These are phyloP conservation scores for Combretum micranthum DNA, from an alignment of 345 rosid genomes.

Conservation along the genomic window DNA sequence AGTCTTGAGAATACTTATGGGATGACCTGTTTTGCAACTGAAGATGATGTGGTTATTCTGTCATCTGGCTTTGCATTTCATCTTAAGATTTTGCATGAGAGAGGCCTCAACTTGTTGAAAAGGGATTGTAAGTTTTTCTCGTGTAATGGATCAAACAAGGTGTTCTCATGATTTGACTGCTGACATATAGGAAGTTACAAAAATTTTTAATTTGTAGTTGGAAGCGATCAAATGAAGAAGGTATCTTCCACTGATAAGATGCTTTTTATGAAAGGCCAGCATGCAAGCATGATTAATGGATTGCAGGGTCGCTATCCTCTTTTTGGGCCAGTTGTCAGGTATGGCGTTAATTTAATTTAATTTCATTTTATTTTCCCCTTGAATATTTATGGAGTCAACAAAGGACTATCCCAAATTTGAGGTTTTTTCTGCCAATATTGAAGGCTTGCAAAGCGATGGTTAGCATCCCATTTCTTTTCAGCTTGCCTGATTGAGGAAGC, in stretches of 20 bases:
- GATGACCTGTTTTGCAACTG: conserved; percentile 60
- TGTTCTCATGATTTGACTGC: not conserved
- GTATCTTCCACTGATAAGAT: conserved; percentile 57
- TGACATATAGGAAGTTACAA: not conserved
- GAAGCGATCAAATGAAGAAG: conserved; percentile 36
- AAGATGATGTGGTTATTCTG: conserved; percentile 68
- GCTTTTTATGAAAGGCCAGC: conserved; percentile 70
- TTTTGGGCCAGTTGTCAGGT: conserved; percentile 80
- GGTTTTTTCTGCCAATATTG: not conserved
- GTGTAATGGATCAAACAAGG: no score
- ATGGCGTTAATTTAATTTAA: conserved; percentile 1
- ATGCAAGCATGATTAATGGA: conserved; percentile 95
- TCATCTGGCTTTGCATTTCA: conserved; percentile 81
- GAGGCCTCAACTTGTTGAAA: conserved; percentile 72
- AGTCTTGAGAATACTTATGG: conserved; percentile 68
- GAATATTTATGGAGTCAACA: not conserved
- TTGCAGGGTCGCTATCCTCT: conserved; percentile 54
- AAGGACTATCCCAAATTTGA: not conserved
- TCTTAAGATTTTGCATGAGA: conserved; percentile 78
- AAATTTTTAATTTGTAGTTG: conserved; percentile 33
- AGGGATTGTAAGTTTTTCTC: conserved; percentile 50
- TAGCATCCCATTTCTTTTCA: conserved; percentile 85
- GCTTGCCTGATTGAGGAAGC: conserved; percentile 86
- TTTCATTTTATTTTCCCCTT: not conserved
- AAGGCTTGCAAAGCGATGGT: conserved; percentile 98